These are phyloP conservation scores for Phanerochaete sordida DNA, from an alignment of 768 basidiomycete genomes.

Conservation along the genomic window DNA sequence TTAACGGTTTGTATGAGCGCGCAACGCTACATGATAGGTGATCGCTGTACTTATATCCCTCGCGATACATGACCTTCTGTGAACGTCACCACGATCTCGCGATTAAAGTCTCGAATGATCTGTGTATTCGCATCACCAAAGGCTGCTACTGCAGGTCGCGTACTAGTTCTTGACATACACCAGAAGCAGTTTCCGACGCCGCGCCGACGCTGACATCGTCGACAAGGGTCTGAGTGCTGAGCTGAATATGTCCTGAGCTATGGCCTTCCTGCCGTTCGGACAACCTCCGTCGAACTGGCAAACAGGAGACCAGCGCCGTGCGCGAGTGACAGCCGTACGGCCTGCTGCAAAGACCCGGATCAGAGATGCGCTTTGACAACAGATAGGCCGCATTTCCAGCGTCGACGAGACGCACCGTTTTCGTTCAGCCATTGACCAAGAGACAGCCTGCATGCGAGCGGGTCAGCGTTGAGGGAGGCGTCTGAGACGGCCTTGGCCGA, in stretches of 20 bases:
- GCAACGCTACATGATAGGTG: too few relatives aligned
- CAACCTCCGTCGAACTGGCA: constrained; percentile 4
- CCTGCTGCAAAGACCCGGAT: constrained; percentile 16
- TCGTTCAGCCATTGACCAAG: constrained; percentile 14
- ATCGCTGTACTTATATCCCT: too few relatives aligned
- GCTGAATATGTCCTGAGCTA: constrained; percentile 2
- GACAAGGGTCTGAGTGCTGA: too few relatives aligned
- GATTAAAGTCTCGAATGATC: too few relatives aligned
- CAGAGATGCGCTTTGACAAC: constrained; percentile 4
- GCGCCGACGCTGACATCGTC: too few relatives aligned
- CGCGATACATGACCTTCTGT: too few relatives aligned
- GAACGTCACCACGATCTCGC: too few relatives aligned
- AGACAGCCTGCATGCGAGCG: constrained; percentile 14
- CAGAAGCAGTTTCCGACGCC: too few relatives aligned
- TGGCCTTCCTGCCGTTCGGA: constrained; percentile 15
- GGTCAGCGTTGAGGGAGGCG: constrained; percentile 3
- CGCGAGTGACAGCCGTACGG: neutral
- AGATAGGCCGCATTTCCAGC: constrained; percentile 4
- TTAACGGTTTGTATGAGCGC: too few relatives aligned
- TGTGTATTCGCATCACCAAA: too few relatives aligned
- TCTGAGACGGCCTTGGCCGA: constrained; percentile 14
- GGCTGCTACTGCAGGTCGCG: too few relatives aligned
- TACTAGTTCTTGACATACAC: too few relatives aligned
- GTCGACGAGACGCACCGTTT: constrained; percentile 17
- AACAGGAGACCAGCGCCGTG: constrained; percentile 11